Evolutionary conservation across 169 alveolate genomes (phyloP).

Genomic region (Pseudocohnilembus persalinus): DNA sequence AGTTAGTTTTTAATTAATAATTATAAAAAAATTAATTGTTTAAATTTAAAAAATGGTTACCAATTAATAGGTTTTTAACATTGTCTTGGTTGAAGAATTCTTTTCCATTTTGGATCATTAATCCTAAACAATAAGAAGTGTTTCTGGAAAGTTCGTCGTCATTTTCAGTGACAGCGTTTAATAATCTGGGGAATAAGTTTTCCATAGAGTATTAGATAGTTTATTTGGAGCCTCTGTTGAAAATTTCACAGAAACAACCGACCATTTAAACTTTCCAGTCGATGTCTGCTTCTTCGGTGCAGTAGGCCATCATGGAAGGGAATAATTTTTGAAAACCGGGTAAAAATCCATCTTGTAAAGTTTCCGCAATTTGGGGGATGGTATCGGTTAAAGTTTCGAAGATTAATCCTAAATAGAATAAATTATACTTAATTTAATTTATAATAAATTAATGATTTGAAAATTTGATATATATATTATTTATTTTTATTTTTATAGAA

Average conservation of each 20-base stretch:
- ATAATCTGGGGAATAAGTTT: constrained; percentile 34
- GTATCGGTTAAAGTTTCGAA: constrained; percentile 63
- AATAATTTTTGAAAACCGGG: constrained; percentile 38
- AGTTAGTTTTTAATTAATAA: no score
- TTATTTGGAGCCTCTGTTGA: constrained; percentile 49
- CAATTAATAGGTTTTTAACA: constrained; percentile 20
- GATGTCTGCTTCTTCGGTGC: constrained; percentile 48
- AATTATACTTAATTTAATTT: constrained; percentile 37
- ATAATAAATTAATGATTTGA: constrained; percentile 36
- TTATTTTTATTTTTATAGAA: constrained; percentile 29
- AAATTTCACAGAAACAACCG: constrained; percentile 65
- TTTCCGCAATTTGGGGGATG: constrained; percentile 49
- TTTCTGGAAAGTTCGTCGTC: constrained; percentile 60
- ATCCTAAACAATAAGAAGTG: constrained; percentile 54
- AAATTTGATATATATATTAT: no score
- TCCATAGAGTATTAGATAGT: constrained; percentile 29
- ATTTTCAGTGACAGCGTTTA: constrained; percentile 30
- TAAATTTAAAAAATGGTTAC: neutral
- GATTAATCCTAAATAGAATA: constrained; percentile 31
- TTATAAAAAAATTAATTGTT: no score
- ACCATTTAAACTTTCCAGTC: constrained; percentile 53
- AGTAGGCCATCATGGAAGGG: constrained; percentile 42
- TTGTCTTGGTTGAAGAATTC: constrained; percentile 22
- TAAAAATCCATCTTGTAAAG: constrained; percentile 52
- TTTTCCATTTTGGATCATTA: constrained; percentile 38